Evolutionary conservation across 805 yeast genomes (phyloP), one percentile per base, ranked within the genome.

Genomic region (Blastobotrys muscicola): DNA sequence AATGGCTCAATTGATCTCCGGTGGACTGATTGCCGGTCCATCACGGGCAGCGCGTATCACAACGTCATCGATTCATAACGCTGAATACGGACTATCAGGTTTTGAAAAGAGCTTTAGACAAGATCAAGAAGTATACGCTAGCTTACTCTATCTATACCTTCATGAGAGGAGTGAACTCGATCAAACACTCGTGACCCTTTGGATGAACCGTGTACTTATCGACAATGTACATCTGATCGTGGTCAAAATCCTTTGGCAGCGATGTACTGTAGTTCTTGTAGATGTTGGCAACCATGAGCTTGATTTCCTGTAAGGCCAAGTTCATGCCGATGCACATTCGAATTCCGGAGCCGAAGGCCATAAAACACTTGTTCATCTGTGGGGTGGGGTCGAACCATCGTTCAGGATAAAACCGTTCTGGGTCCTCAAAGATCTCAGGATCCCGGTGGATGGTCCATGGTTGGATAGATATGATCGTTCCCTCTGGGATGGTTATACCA

Each of bases 291-390:
- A 76, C 54, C 9, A 72, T 70, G 36, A 78, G 53, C 55, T 80
- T 81, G 68, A 81, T 78, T 55, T 80, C 87, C 35, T 74, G 72
- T 13, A 74, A 59, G 0, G 87, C 87, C 34, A 82, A 57, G 55
- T 81, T 70, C 76, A 77, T 72, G 1, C 90, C 89, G 43, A 80
- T 63, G 54, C 90, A 82, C 86, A 80, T 80, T 49, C 86, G 64
- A 14, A 78, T 68, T 2, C 89, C 90, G 34, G 77, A 73, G 1
- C 89, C 87, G 64, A 82, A 82, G 0, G 82, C 78, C 70, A 80
- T 72, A 69, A 80, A 72, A 50, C 68, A 67, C 42, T 65, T 69
- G 45, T 69, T 67, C 75, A 78, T 80, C 2, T 53, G 58, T 2
- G 58, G 47, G 51, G 72, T 77, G 31, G 55, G 51, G 2, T 52